These are phyloP conservation scores for Phytophthora hibernalis DNA, from an alignment of 352 stramenopile species.

Conservation along the genomic window DNA sequence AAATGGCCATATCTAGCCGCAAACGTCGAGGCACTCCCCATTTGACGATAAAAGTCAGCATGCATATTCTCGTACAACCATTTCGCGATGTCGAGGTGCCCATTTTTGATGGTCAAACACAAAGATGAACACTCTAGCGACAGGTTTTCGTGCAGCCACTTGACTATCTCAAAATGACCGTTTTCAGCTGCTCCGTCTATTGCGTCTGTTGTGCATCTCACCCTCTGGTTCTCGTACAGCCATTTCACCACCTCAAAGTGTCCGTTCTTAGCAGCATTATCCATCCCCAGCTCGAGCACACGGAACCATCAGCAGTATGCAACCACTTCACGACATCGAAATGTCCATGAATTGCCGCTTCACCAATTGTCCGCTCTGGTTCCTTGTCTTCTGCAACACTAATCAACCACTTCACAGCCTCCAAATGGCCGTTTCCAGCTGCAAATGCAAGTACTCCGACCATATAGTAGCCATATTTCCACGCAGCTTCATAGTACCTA, in stretches of 20 bases:
- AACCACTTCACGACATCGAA: slow-evolving; percentile 1
- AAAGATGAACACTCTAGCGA: neutral
- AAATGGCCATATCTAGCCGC: neutral
- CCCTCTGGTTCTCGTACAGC: neutral
- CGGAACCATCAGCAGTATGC: neutral
- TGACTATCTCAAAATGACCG: slow-evolving; percentile 23
- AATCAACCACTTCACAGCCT: slow-evolving; percentile 6
- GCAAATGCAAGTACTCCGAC: neutral
- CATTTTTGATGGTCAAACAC: neutral
- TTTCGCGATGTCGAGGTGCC: neutral
- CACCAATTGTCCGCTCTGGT: neutral
- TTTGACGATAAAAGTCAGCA: neutral
- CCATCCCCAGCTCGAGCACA: neutral
- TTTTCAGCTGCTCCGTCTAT: neutral
- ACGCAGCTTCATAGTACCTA: neutral
- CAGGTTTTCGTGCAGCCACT: slow-evolving; percentile 1
- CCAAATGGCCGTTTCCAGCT: slow-evolving; percentile 9
- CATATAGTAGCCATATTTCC: neutral
- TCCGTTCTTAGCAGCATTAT: neutral
- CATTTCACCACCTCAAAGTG: slow-evolving; percentile 1
- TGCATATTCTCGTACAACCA: slow-evolving; percentile 1
- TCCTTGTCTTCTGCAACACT: neutral
- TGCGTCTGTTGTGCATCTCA: neutral
- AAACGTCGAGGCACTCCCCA: neutral
- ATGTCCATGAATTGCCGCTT: neutral